Evolutionary conservation across 768 basidiomycete species (phyloP), one percentile per base, ranked within the genome.

Genomic region (Cytidiella melzeri): DNA sequence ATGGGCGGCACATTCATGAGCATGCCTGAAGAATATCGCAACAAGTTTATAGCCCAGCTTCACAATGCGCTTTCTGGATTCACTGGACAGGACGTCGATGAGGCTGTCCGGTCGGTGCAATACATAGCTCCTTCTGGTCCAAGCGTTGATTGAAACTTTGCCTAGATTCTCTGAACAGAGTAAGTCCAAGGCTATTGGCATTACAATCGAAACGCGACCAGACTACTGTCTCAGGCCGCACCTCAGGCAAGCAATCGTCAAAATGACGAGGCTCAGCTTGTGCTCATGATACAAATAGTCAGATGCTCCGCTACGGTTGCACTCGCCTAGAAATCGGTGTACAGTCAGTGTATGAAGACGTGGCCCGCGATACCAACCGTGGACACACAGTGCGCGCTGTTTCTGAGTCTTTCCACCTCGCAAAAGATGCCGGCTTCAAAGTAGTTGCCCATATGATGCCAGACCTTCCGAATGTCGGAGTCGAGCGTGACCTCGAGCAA

Each of bases 1-100:
- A 97, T 97, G 96, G 96, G 96, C 20, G 96, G 96, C 40, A 99
- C 96, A 10, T 99, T 99, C 67, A 97, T 99, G 93, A 97, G 94
- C 62, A 95, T 97, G 87, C 89, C 94, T 30, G 93, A 98, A 65
- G 90, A 92, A 40, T 98, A 99, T 64, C 80, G 96, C 52, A 83
- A 81, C 52, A 84, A 88, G 55, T 99, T 99, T 57, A 79, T 98
- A 47, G 93, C 95, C 1, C 94, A 97, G 53, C 73, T 99, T 48
- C 96, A 98, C 65, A 98, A 98, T 65, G 95, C 96, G 1, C 72
- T 99, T 4, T 93, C 91, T 13, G 96, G 96, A 0, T 94, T 89
- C 62, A 97, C 94, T 1, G 92, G 92, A 1, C 76, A 81, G 1
- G 87, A 97, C 55, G 81, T 99, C 12, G 96, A 98, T 57, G 96